phyloP scores from a whole-genome alignment of 176 grass and related monocot species.

The Aegilops speltoides region DNA sequence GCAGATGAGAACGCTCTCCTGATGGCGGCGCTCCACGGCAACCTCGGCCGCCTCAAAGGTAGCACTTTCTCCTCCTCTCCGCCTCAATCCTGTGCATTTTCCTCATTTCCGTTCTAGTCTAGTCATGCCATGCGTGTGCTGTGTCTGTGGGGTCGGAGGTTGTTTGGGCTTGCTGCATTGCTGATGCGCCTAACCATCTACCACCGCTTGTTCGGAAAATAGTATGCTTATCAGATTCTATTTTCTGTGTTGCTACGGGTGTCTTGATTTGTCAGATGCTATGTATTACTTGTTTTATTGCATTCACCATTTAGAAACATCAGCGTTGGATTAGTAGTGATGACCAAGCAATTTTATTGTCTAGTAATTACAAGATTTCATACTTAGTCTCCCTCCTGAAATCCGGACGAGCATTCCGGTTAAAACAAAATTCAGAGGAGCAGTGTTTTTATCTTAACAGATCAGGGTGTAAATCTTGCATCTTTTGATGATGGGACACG shows the following conservation, averaged over 20 bases:
- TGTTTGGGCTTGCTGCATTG: not conserved
- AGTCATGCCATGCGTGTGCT: not conserved
- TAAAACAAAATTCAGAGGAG: not conserved
- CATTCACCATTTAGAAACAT: not conserved
- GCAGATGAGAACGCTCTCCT: not conserved
- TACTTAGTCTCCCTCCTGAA: not conserved
- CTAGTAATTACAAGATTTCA: not conserved
- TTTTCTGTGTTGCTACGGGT: not conserved
- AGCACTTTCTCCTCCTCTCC: not conserved
- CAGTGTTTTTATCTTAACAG: not conserved
- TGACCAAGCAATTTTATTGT: not conserved
- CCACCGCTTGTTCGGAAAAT: not conserved
- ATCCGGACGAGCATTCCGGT: not conserved
- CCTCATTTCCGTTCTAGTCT: not conserved
- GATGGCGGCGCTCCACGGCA: slow-evolving; percentile 7
- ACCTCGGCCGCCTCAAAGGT: slow-evolving; percentile 27
- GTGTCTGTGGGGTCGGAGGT: not conserved
- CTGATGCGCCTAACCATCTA: not conserved
- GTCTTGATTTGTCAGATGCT: not conserved
- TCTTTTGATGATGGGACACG: not conserved
- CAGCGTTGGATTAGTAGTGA: not conserved
- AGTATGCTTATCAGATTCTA: not conserved
- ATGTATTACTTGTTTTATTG: not conserved
- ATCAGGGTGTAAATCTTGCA: not conserved
- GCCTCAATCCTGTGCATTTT: not conserved